Percentiles rank a stretch among this genome's conserved stretches.
Evolutionary conservation across 371 early-diverging fungal genomes (phyloP).

Genomic region (Neoconidiobolus thromboides): DNA sequence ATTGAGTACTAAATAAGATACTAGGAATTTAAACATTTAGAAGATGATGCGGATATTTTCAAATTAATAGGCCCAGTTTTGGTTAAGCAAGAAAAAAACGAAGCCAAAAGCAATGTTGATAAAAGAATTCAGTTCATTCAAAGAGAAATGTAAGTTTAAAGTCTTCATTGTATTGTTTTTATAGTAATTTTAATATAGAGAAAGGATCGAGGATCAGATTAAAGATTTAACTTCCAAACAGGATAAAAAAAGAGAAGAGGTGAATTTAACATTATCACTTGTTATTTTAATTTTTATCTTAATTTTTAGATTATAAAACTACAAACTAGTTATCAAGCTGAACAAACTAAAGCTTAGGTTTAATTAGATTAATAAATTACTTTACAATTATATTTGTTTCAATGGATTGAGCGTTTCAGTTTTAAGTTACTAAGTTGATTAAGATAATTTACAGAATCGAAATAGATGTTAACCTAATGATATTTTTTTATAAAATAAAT

Average conservation of each 20-base stretch:
- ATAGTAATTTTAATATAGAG: slow-evolving; percentile 20
- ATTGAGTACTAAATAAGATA: not conserved
- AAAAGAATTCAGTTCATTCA: slow-evolving; percentile 84
- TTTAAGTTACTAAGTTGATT: too few relatives aligned
- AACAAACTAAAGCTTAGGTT: not conserved
- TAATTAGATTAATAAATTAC: too few relatives aligned
- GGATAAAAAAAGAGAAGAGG: slow-evolving; percentile 55
- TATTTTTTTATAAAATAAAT: too few relatives aligned
- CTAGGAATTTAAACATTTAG: slow-evolving; percentile 70
- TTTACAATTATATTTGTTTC: too few relatives aligned
- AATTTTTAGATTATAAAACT: not conserved
- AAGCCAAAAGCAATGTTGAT: slow-evolving; percentile 72
- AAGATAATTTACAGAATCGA: too few relatives aligned
- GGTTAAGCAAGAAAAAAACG: slow-evolving; percentile 73
- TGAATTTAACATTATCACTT: slow-evolving; percentile 10
- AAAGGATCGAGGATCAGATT: slow-evolving; percentile 62
- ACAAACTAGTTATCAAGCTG: not conserved
- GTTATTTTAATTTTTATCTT: not conserved
- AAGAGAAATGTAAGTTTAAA: slow-evolving; percentile 55
- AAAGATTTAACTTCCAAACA: slow-evolving; percentile 55
- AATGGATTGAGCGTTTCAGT: too few relatives aligned
- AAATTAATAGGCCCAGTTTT: slow-evolving; percentile 91
- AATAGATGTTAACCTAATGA: too few relatives aligned
- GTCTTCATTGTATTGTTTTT: not conserved
- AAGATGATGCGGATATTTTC: slow-evolving; percentile 66